Evolutionary conservation across 176 grass and related monocot species (phyloP).

Genomic region (Carex scoparia): DNA sequence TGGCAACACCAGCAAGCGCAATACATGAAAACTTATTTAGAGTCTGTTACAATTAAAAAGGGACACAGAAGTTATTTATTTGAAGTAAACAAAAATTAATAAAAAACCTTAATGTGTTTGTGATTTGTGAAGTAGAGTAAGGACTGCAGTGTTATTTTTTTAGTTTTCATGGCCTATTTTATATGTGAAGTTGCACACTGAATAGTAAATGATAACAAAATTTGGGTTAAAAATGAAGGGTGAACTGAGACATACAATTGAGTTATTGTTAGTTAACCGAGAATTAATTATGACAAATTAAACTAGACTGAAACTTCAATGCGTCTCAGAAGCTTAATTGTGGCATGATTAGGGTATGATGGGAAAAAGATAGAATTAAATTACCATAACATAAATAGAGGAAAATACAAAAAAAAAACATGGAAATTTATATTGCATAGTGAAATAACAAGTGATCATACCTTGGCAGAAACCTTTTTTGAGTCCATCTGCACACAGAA

Average conservation of each 20-base stretch:
- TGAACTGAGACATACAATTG: not conserved
- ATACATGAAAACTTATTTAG: slow-evolving; percentile 82
- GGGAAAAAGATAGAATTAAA: not conserved
- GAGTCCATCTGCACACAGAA: slow-evolving; percentile 35
- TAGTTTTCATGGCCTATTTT: not conserved
- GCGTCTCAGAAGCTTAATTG: not conserved
- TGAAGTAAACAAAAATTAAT: not conserved
- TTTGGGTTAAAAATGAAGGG: not conserved
- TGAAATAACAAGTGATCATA: slow-evolving; percentile 21
- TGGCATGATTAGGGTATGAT: not conserved
- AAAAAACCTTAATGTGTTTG: not conserved
- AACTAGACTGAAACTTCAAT: not conserved
- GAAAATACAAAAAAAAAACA: not conserved
- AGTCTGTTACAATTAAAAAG: slow-evolving; percentile 37
- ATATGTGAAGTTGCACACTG: not conserved
- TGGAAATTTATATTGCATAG: not conserved
- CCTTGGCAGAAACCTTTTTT: slow-evolving; percentile 54
- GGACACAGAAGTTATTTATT: not conserved
- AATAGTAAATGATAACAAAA: not conserved
- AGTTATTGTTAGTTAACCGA: not conserved
- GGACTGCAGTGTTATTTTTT: not conserved
- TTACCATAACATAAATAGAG: not conserved
- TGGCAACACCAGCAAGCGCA: slow-evolving; percentile 68
- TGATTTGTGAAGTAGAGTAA: not conserved
- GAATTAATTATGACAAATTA: not conserved